phyloP scores from a whole-genome alignment of 2,329 filamentous ascomycete genomes.

The Ophiostoma fasciatum region DNA sequence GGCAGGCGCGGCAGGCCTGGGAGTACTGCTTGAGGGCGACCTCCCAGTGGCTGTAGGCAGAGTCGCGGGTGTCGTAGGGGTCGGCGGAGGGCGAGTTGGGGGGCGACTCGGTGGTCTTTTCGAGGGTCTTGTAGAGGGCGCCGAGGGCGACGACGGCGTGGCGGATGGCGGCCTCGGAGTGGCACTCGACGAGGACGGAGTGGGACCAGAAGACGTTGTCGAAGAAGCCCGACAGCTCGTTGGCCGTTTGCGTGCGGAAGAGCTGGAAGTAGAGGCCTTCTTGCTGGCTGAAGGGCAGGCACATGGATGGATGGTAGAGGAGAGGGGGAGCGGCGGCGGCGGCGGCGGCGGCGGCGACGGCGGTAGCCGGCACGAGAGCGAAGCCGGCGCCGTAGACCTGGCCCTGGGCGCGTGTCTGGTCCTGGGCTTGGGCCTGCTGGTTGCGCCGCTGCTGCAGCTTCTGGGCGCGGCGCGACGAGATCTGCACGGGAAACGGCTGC shows the following conservation, averaged over 20 bases:
- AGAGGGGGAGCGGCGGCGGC: constrained; percentile 14
- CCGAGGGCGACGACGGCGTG: constrained; percentile 53
- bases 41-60: constrained; percentile 37
- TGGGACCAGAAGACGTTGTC: constrained; percentile 51
- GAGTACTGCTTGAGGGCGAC: constrained; percentile 46
- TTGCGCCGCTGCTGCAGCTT: constrained; percentile 8
- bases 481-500: too few relatives aligned
- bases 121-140: constrained; percentile 51
- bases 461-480: constrained; percentile 4
- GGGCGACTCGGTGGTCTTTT: constrained; percentile 38
- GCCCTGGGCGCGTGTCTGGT: too few relatives aligned
- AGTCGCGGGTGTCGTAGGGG: constrained; percentile 14
- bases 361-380: constrained; percentile 23
- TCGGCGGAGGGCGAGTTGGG: constrained; percentile 28
- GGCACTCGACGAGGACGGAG: constrained; percentile 47
- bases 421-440: too few relatives aligned
- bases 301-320: constrained; percentile 22
- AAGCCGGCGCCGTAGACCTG: too few relatives aligned
- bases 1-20: constrained; percentile 36
- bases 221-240: constrained; percentile 51
- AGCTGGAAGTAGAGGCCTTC: constrained; percentile 48
- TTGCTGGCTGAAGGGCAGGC: constrained; percentile 31
- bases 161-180: constrained; percentile 44
- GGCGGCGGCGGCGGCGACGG: constrained; percentile 19
- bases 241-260: constrained; percentile 45